Percentiles rank a stretch among this genome's conserved stretches.
These are phyloP conservation scores for Colletotrichum siamense DNA, from an alignment of 2,329 filamentous ascomycete genomes.

Conservation along the genomic window DNA sequence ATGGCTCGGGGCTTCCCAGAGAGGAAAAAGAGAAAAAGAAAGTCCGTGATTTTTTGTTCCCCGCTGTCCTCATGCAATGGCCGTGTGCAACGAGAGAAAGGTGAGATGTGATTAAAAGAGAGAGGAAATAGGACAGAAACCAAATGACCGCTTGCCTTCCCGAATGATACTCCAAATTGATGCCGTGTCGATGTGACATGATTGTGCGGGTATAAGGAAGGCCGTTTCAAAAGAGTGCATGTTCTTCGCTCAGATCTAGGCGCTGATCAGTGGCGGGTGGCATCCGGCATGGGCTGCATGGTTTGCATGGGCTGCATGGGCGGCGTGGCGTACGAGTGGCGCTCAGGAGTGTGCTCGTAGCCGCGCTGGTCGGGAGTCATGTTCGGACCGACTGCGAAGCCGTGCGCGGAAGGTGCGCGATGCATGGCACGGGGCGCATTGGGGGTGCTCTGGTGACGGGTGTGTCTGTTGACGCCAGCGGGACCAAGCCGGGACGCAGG, in stretches of 20 bases:
- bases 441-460: constrained; percentile 36
- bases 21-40: constrained; percentile 10
- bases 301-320: constrained; percentile 11
- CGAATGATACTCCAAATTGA: constrained; percentile 15
- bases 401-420: constrained; percentile 17
- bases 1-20: not conserved
- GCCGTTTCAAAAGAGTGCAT: constrained; percentile 18
- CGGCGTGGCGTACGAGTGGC: constrained; percentile 10
- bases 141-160: constrained; percentile 23
- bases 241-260: constrained; percentile 2
- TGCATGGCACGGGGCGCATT: constrained; percentile 21
- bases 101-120: not conserved
- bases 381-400: constrained; percentile 17
- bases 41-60: not conserved
- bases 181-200: constrained; percentile 16
- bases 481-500: not conserved
- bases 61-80: constrained; percentile 11
- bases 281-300: constrained; percentile 12
- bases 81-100: constrained; percentile 11
- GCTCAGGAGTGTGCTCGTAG: constrained; percentile 15
- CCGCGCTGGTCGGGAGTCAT: constrained; percentile 11
- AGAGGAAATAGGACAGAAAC: constrained; percentile 4
- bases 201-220: constrained; percentile 8
- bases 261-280: constrained; percentile 11
- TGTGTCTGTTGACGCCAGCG: constrained; percentile 25